Base-by-base conservation (phyloP, 768 basidiomycete genomes). In the Daedaleopsis sinensis region DNA sequence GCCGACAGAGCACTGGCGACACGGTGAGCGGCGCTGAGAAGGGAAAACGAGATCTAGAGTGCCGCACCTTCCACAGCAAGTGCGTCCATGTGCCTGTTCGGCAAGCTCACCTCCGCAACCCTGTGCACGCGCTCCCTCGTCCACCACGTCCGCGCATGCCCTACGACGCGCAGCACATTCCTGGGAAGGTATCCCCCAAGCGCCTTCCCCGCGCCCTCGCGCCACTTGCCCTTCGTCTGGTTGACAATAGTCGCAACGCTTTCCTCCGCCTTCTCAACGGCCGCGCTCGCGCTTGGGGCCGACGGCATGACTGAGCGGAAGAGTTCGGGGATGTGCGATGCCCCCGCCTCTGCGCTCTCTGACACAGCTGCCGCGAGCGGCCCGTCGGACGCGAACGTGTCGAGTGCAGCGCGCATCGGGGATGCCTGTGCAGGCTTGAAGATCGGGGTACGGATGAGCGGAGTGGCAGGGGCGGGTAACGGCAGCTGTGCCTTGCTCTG, bases 1-100 rank as follows among this genome's bases (percentile, higher is more conserved):
- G 77, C 52, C 82, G 80, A 1, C 89, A 83, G 4, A 95, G 77
- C 6, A 85, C 92, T 93, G 65, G 27, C 7, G 27, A 32, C 27
- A 32, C 7, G 27, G 27, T 32, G 27, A 32, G 27, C 27, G 27
- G 27, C 27, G 27, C 27, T 32, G 3, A 7, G 32, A 43, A 1
- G 21, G n/a, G 54, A 32, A 55, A 16, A 6, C 12, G 18, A 18
- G n/a, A n/a, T n/a, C n/a, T n/a, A n/a, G 39, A 8, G 35, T 15
- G 23, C 61, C 67, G 37, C 38, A 91, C 91, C 86, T 76, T 89
- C 81, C 46, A 90, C 71, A 15, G 84, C 74, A 21, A 86, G 78
- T 0, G 84, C 79, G 67, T 90, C 89, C 43, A 91, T 67, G 68
- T 88, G 85, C 52, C 83, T 68, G 62, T 84, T 80, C 27, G 89